Evolutionary conservation across 257 asterid genomes (phyloP).

Genomic region (Coffea canephora): DNA sequence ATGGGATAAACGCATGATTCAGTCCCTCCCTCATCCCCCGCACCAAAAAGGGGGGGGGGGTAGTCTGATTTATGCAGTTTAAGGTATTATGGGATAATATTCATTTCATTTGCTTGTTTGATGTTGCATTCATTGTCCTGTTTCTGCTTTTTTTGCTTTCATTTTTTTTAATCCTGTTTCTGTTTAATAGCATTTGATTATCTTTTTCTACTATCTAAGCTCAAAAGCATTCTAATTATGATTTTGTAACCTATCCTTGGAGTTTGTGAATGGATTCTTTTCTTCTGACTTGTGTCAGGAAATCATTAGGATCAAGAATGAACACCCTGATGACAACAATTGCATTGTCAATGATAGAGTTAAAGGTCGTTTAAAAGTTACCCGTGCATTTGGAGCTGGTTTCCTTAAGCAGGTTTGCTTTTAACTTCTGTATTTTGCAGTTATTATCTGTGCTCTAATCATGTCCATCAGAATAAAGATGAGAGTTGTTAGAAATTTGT

Average conservation of each 20-base stretch:
- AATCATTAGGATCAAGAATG: constrained; percentile 81
- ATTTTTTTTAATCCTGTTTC: too few relatives aligned
- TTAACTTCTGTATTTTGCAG: neutral
- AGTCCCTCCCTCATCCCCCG: too few relatives aligned
- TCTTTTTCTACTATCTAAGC: neutral
- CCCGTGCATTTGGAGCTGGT: constrained; percentile 99
- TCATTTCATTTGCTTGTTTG: neutral
- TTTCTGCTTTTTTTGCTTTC: neutral
- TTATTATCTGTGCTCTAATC: neutral
- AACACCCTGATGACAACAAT: constrained; percentile 92
- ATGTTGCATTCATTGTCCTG: too few relatives aligned
- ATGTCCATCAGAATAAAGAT: neutral
- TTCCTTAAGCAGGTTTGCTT: constrained; percentile 79
- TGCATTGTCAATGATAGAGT: constrained; percentile 93
- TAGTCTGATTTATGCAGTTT: neutral
- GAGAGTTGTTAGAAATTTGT: neutral
- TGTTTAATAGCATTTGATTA: neutral
- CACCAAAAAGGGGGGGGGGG: too few relatives aligned
- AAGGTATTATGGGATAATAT: neutral
- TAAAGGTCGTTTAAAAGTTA: constrained; percentile 94
- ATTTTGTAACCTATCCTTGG: neutral
- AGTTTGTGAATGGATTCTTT: neutral
- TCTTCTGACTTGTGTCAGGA: constrained; percentile 49
- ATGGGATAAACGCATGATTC: neutral
- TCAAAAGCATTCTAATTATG: neutral